Evolutionary conservation across 495 filamentous ascomycete genomes (phyloP), one percentile per base, ranked within the genome.

Genomic region (Thermochaetoides thermophila): DNA sequence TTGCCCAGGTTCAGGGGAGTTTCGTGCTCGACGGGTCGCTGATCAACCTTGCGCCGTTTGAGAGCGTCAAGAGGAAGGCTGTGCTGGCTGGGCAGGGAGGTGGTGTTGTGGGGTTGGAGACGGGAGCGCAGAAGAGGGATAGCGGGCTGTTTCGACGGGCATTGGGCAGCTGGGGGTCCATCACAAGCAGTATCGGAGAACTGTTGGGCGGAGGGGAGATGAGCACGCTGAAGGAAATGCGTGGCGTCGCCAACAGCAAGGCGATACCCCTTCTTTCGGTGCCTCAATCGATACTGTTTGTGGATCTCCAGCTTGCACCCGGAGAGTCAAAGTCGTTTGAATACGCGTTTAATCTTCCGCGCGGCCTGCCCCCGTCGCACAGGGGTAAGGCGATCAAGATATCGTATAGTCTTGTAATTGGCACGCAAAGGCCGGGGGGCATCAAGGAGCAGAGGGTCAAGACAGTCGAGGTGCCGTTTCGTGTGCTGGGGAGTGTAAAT

Each of bases 221-320:
- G 40, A 89, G 86, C 59, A 91, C 76, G 33, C 81, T 96, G 39
- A 84, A 84, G 56, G 83, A 94, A 46, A 93, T 94, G 82, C 81
- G 84, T 43, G 81, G 78, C 1, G 76, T 79, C 35, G 76, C 78
- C 17, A 71, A 62, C 42, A 78, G 84, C 11, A 81, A 78, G 50
- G 78, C 78, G 13, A 76, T 97, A 24, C 89, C 89, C 3, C 63
- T 97, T 24, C 55, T 97, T 13, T 91, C 85, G 15, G 95, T 89
- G 6, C 84, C 87, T n/a, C 89, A 96, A 55, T 93, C 84, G 5
- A 84, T 97, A 39, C 64, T 97, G 11, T 97, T 97, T 47, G 87
- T 97, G 23, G 85, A 97, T 49, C 66, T 96, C 20, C 73, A 77
- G 45, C 64, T 97, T 12, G 76, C 68, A 11, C 86, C 91, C 0